Base-by-base conservation (phyloP, 257 asterid species). In the Leonotis leonurus region DNA sequence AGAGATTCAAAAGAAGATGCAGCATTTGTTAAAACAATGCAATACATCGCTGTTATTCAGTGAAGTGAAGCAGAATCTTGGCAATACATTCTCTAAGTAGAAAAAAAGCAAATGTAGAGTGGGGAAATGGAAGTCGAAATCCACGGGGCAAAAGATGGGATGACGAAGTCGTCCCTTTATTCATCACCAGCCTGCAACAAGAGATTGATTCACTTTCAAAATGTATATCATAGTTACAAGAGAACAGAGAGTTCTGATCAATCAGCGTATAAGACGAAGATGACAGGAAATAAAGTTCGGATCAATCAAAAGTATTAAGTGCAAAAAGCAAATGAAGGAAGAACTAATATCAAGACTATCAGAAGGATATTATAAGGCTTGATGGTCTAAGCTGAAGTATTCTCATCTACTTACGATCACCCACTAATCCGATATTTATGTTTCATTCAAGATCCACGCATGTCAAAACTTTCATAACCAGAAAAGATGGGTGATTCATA, bases 171-270 rank as follows among this genome's bases (percentile, higher is more conserved):
- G 51, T 14, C 46, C 50, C 17, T 67, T 72, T 74, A 77, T 46
- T 77, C 78, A 20, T 72, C 80, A 18, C 14, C 78, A 26, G 36
- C 84, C 89, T 82, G 82, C 79, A 69, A 22, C 29, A 37, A 32
- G 65, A 39, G 17, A 62, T 51, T 25, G 18, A 39, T 16, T 36
- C n/a, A n/a, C 29, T n/a, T n/a, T 64, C 36, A 25, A 18, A 68
- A 37, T 30, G 59, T n/a, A n/a, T n/a, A n/a, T n/a, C n/a, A n/a
- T n/a, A n/a, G n/a, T n/a, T n/a, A n/a, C n/a, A n/a, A n/a, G n/a
- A n/a, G n/a, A n/a, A n/a, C n/a, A n/a, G n/a, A n/a, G n/a, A n/a
- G n/a, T n/a, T n/a, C n/a, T n/a, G n/a, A n/a, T n/a, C n/a, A n/a
- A n/a, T n/a, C n/a, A n/a, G n/a, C n/a, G n/a, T n/a, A n/a, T n/a